Evolutionary conservation across 768 basidiomycete species (phyloP), one percentile per base, ranked within the genome.

Genomic region (Kwoniella botswanensis): DNA sequence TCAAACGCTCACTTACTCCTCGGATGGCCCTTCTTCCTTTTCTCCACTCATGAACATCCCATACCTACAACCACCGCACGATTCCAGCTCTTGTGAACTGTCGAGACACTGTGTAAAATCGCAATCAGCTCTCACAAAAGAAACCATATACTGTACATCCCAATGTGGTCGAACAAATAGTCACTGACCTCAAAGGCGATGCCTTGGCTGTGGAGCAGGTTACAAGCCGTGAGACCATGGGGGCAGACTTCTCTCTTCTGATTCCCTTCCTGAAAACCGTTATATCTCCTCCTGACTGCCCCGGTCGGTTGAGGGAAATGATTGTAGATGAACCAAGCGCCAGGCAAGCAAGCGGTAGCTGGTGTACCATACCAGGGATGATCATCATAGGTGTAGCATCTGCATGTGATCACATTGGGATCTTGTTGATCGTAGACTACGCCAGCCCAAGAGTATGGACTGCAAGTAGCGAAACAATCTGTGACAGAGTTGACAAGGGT

Each of bases 161-260:
- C 35, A 4, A 35, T 35, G 35, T 35, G 35, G 35, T 35, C 35
- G 35, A 35, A 35, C 35, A 12, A 12, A 41, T 15, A 15, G 21
- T 7, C 11, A n/a, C 65, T 65, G 42, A 65, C 65, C 42, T 65
- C 65, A 46, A 21, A 65, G 18, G 53, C 42, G 11, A 57, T n/a
- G 9, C 54, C 53, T 7, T 43, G 43, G 24, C 65, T 41, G n/a
- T 57, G 41, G 11, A 65, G 35, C n/a, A 65, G 6, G 1, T 44
- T 65, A 44, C 65, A 65, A 42, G 65, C 54, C 11, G 41, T 56
- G 22, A 57, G 26, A 12, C 55, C 65, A 13, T 46, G 2, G 1
- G 65, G 65, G 18, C 65, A 65, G 35, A 65, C 5, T 43, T 21
- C 21, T 3, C 2, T 7, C 35, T 21, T 42, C 7, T 50, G 9